Percentiles rank a stretch among this genome's conserved stretches.
Conservation (phyloP, 306 rosid species). For the Alnus glutinosa region DNA sequence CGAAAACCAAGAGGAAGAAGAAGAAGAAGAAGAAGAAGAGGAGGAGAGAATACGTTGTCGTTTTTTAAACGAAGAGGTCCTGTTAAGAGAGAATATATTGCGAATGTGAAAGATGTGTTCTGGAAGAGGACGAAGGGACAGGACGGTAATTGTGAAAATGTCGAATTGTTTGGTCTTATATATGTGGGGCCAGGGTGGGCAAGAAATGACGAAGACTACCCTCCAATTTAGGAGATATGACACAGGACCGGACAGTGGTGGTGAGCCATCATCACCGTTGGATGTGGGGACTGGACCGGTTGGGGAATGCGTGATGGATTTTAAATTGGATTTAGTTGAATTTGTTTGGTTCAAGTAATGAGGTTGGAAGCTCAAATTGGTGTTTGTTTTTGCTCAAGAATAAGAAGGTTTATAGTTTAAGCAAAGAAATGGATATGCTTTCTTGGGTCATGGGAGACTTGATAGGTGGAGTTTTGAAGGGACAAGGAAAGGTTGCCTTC, state of each 20-base stretch:
- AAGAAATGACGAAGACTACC: not conserved
- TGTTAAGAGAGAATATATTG: constrained; percentile 10
- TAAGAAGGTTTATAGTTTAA: constrained; percentile 14
- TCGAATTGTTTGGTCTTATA: not conserved
- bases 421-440: constrained; percentile 46
- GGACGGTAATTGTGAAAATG: constrained; percentile 7
- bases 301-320: not conserved
- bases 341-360: not conserved
- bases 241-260: not conserved
- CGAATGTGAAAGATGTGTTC: not conserved
- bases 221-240: not conserved
- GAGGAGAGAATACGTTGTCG: constrained; percentile 21
- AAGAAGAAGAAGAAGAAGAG: constrained; percentile 7
- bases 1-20: not conserved
- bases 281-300: constrained; percentile 18
- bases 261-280: constrained; percentile 29
- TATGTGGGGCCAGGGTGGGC: not conserved
- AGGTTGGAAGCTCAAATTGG: constrained; percentile 10
- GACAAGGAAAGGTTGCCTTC: constrained; percentile 39
- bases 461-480: not conserved
- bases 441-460: constrained; percentile 26
- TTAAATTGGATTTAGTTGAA: constrained; percentile 3
- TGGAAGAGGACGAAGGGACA: constrained; percentile 28
- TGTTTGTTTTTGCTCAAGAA: not conserved
- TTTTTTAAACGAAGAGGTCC: not conserved